Conservation (phyloP, 116 monocot species). For the Trichopus zeylanicus region DNA sequence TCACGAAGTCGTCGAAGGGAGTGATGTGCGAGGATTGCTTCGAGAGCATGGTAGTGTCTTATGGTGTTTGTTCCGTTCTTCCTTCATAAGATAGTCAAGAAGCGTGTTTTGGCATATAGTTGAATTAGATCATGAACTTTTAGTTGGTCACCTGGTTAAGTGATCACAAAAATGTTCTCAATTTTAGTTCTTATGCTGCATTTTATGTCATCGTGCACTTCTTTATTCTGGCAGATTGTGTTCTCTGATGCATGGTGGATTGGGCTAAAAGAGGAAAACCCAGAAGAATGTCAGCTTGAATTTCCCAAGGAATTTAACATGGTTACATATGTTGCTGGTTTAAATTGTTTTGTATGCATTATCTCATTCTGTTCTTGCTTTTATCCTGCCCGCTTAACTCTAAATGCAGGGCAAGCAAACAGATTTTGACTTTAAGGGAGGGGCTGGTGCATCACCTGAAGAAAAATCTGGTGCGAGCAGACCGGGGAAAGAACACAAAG, state of each 20-base stretch:
- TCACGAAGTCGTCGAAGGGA: conserved; percentile 66
- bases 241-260: conserved; percentile 99
- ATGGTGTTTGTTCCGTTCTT: neutral
- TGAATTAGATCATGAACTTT: neutral
- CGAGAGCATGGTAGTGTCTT: conserved; percentile 59
- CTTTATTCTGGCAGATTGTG: conserved; percentile 57
- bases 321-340: conserved; percentile 17
- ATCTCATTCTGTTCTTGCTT: neutral
- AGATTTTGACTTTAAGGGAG: conserved; percentile 82
- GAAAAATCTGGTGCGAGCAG: conserved; percentile 22
- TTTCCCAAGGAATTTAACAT: conserved; percentile 58
- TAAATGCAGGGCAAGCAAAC: conserved; percentile 25
- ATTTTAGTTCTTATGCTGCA: neutral
- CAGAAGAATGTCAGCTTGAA: conserved; percentile 64
- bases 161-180: neutral
- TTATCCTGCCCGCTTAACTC: conserved; percentile 1
- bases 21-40: conserved; percentile 85
- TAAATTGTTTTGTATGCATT: neutral
- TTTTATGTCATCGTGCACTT: neutral
- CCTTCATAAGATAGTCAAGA: neutral
- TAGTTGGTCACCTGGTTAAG: neutral
- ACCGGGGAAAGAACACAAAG: conserved; percentile 29
- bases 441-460: conserved; percentile 54
- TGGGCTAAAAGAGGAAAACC: conserved; percentile 84
- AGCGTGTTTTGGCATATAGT: neutral